Conservation (phyloP, 306 rosid genomes). For the Rosa multiflora region DNA sequence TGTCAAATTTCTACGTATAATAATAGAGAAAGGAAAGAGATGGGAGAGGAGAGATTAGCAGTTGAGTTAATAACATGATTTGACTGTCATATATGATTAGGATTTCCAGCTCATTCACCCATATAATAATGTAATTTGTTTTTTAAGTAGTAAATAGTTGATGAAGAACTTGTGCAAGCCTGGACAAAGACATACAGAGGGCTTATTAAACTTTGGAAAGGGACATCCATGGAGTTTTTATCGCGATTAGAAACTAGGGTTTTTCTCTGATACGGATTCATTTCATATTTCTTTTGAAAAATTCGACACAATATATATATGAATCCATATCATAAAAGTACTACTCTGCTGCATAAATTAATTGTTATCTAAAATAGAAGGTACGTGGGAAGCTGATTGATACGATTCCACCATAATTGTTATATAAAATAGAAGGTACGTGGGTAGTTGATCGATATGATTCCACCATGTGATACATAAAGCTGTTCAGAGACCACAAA, state of each 20-base stretch:
- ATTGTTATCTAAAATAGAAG: background rate
- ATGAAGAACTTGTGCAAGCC: background rate
- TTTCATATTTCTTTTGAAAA: background rate
- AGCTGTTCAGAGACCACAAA: background rate
- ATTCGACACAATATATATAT: background rate
- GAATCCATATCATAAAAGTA: too few relatives aligned
- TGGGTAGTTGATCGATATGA: background rate
- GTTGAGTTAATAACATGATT: background rate
- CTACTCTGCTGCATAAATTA: background rate
- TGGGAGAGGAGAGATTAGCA: background rate
- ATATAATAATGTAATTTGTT: background rate
- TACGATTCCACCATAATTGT: too few relatives aligned
- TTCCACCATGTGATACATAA: background rate
- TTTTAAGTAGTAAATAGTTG: background rate
- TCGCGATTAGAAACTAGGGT: background rate
- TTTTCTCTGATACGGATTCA: background rate
- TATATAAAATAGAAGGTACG: too few relatives aligned
- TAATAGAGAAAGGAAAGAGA: background rate
- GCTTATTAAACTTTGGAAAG: background rate
- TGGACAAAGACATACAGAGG: too few relatives aligned
- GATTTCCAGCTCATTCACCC: constrained; percentile 3
- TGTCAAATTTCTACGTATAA: background rate
- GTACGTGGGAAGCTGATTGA: background rate
- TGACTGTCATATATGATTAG: background rate
- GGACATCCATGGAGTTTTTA: too few relatives aligned